Percentiles rank a stretch among this genome's conserved stretches.
phyloP scores from a whole-genome alignment of 1,139 yeast species.

The Geotrichum bryndzae region DNA sequence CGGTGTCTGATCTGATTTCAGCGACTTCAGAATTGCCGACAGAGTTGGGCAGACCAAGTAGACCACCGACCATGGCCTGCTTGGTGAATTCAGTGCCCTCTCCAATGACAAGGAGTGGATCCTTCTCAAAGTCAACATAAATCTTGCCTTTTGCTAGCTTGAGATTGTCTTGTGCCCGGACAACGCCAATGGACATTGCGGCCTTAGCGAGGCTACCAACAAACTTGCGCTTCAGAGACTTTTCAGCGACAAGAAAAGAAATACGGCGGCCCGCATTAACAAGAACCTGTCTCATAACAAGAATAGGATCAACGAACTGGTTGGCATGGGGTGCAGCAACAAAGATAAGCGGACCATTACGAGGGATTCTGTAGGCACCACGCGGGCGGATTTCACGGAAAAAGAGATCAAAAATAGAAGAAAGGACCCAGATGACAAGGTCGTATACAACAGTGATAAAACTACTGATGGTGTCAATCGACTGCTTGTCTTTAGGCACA shows the following conservation, averaged over 20 bases:
- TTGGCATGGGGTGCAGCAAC: constrained; percentile 98
- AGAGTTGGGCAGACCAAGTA: constrained; percentile 72
- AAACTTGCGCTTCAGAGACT: constrained; percentile 58
- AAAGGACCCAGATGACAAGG: constrained; percentile 34
- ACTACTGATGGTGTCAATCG: constrained; percentile 22
- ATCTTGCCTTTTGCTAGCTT: constrained; percentile 56
- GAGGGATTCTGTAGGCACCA: constrained; percentile 85
- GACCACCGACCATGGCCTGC: constrained; percentile 62
- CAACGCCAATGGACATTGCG: constrained; percentile 82
- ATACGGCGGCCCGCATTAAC: constrained; percentile 66
- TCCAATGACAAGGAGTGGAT: constrained; percentile 52
- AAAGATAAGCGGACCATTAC: constrained; percentile 78
- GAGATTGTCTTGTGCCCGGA: constrained; percentile 83
- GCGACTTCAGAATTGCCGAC: constrained; percentile 72
- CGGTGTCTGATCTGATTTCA: constrained; percentile 68
- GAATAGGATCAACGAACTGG: constrained; percentile 88
- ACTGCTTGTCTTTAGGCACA: constrained; percentile 6
- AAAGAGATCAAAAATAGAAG: constrained; percentile 50
- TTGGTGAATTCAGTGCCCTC: constrained; percentile 59
- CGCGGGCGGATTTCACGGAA: constrained; percentile 86
- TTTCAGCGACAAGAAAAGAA: constrained; percentile 82
- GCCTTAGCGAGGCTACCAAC: constrained; percentile 73
- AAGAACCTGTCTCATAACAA: constrained; percentile 76
- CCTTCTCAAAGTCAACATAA: constrained; percentile 40
- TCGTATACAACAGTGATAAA: constrained; percentile 33